Evolutionary conservation across 139 green algal species (phyloP).

Genomic region (Axilococcus clingmanii): DNA sequence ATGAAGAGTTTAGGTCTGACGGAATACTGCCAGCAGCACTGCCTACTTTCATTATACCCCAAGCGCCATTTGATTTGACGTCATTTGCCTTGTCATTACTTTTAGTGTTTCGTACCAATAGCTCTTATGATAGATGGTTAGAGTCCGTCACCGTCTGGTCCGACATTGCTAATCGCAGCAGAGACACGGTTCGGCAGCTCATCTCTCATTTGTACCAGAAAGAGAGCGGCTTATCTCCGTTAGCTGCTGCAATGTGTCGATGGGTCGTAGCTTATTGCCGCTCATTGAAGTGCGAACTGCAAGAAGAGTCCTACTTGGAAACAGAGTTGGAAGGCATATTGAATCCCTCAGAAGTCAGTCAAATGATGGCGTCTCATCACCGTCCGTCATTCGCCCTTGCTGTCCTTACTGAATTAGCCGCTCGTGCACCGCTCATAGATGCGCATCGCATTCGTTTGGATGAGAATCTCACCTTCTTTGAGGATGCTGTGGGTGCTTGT

Average conservation of each 20-base stretch:
- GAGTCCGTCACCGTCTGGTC: slow-evolving; percentile 38
- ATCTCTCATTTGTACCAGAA: slow-evolving; percentile 9
- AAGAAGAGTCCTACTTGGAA: slow-evolving; percentile 1
- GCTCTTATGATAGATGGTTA: slow-evolving; percentile 38
- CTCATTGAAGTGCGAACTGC: slow-evolving; percentile 17
- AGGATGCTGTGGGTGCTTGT: slow-evolving; percentile 53
- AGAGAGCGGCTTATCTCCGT: not conserved
- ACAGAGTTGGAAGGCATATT: slow-evolving; percentile 20
- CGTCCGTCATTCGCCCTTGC: slow-evolving; percentile 25
- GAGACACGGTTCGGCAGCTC: slow-evolving; percentile 36
- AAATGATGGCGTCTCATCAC: slow-evolving; percentile 17
- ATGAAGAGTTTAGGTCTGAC: slow-evolving; percentile 2
- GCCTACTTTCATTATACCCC: slow-evolving; percentile 15
- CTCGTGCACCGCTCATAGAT: slow-evolving; percentile 1
- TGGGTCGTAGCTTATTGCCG: slow-evolving; percentile 27
- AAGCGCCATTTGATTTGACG: slow-evolving; percentile 26
- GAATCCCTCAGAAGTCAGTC: slow-evolving; percentile 10
- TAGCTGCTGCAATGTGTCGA: slow-evolving; percentile 13
- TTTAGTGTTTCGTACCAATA: slow-evolving; percentile 47
- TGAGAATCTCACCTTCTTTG: slow-evolving; percentile 55
- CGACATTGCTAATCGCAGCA: slow-evolving; percentile 18
- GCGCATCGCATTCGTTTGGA: slow-evolving; percentile 29
- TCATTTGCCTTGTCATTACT: slow-evolving; percentile 39
- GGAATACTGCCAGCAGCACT: slow-evolving; percentile 2
- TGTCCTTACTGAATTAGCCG: slow-evolving; percentile 10